These are phyloP conservation scores for Pisolithus albus DNA, from an alignment of 768 basidiomycete genomes.

Conservation along the genomic window DNA sequence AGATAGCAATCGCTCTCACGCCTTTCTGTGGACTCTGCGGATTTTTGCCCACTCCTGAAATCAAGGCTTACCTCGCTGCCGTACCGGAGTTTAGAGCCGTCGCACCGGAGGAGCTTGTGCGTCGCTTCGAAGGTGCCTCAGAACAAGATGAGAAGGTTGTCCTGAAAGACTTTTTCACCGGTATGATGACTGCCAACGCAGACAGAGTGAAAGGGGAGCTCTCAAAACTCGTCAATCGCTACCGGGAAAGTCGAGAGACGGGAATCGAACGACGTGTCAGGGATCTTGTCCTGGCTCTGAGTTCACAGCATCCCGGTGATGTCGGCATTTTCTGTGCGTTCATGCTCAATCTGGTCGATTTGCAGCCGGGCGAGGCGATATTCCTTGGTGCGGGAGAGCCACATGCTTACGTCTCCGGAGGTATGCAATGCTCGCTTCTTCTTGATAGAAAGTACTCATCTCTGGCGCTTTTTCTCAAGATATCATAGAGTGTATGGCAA, in stretches of 20 bases:
- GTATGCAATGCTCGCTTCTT: slow-evolving; percentile 35
- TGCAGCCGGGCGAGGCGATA: slow-evolving; percentile 83
- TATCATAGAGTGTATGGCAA: slow-evolving; percentile 99
- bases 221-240: slow-evolving; percentile 52
- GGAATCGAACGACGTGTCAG: slow-evolving; percentile 41
- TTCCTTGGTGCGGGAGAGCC: slow-evolving; percentile 96
- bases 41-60: slow-evolving; percentile 73
- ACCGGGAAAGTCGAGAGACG: slow-evolving; percentile 38
- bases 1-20: slow-evolving; percentile 96
- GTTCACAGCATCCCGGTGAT: slow-evolving; percentile 82
- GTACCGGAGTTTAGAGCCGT: slow-evolving; percentile 76
- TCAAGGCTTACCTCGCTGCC: slow-evolving; percentile 56
- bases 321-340: slow-evolving; percentile 91
- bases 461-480: slow-evolving; percentile 41
- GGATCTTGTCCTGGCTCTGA: slow-evolving; percentile 55
- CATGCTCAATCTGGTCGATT: slow-evolving; percentile 76
- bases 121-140: slow-evolving; percentile 42
- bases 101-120: slow-evolving; percentile 48
- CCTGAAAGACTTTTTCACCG: slow-evolving; percentile 71
- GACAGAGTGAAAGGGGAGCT: slow-evolving; percentile 49
- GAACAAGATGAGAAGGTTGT: slow-evolving; percentile 48
- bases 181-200: slow-evolving; percentile 76
- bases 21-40: slow-evolving; percentile 89
- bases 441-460: background rate
- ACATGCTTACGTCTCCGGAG: slow-evolving; percentile 92